Evolutionary conservation across 139 green algal genomes (phyloP).

Genomic region (Zygnema cylindricum): DNA sequence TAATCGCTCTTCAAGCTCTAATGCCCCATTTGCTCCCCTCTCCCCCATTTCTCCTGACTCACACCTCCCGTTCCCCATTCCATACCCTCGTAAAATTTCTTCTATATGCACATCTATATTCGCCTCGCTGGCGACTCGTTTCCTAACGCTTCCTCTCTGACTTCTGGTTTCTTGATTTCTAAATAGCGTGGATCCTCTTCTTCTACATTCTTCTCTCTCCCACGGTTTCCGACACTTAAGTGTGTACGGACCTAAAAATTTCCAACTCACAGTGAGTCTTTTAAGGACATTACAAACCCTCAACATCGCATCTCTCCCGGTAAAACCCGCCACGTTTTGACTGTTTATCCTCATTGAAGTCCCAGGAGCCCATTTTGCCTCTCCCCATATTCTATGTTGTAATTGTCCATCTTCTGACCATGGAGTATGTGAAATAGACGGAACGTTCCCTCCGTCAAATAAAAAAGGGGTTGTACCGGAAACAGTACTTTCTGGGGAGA

Average conservation of each 20-base stretch:
- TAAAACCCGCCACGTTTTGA: no score
- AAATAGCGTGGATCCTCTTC: no score
- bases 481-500: no score
- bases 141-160: neutral
- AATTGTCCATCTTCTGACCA: slow-evolving; percentile 39
- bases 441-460: no score
- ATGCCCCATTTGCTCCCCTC: neutral
- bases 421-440: no score
- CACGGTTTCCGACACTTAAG: neutral
- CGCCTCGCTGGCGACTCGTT: neutral
- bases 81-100: no score
- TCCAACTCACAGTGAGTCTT: neutral
- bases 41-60: neutral
- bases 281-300: neutral
- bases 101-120: neutral
- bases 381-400: slow-evolving; percentile 16
- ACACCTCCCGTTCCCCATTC: neutral
- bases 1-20: neutral
- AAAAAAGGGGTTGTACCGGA: no score
- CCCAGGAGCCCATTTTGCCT: slow-evolving; percentile 17
- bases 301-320: neutral
- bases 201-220: neutral
- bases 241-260: neutral
- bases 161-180: no score
- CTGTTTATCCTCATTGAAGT: neutral